Conservation (phyloP, 2,329 filamentous ascomycete species). For the Verticillium klebahnii region DNA sequence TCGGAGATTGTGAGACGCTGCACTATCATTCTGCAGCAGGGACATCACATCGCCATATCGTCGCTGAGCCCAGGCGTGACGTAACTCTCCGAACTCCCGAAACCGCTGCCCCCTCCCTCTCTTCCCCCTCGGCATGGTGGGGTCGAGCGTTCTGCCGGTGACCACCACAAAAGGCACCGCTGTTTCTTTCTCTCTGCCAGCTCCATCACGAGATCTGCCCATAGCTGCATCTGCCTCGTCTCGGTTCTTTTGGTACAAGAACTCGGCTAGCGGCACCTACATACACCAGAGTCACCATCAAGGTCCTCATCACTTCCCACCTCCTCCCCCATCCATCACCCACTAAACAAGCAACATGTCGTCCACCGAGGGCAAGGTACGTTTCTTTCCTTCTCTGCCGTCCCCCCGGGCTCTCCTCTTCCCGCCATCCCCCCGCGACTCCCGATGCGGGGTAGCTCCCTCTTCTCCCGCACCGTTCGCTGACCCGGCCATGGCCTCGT, state of each 20-base stretch:
- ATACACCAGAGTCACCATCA: slow-evolving; percentile 5
- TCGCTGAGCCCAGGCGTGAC: not conserved
- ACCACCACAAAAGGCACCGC: slow-evolving; percentile 1
- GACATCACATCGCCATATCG: not conserved
- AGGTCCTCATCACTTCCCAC: slow-evolving; percentile 9
- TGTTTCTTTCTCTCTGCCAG: not conserved
- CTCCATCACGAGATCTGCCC: not conserved
- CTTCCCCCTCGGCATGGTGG: not conserved
- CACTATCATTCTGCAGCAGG: not conserved
- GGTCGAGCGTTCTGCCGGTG: not conserved
- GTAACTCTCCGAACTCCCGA: slow-evolving; percentile 4
- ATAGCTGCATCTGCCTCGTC: not conserved
- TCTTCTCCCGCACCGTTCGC: not conserved
- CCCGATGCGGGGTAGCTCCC: slow-evolving; percentile 10
- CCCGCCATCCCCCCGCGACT: not conserved
- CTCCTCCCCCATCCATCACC: slow-evolving; percentile 1
- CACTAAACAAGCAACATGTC: slow-evolving; percentile 8
- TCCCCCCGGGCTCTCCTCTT: not conserved
- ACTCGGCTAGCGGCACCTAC: not conserved
- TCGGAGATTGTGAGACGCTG: not conserved
- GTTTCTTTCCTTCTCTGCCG: not conserved
- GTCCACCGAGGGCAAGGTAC: slow-evolving; percentile 15
- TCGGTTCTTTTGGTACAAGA: not conserved
- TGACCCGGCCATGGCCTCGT: not conserved
- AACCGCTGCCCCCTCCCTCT: not conserved